Evolutionary conservation across 352 stramenopile species (phyloP).

Genomic region (Halophytophthora polymorphica): DNA sequence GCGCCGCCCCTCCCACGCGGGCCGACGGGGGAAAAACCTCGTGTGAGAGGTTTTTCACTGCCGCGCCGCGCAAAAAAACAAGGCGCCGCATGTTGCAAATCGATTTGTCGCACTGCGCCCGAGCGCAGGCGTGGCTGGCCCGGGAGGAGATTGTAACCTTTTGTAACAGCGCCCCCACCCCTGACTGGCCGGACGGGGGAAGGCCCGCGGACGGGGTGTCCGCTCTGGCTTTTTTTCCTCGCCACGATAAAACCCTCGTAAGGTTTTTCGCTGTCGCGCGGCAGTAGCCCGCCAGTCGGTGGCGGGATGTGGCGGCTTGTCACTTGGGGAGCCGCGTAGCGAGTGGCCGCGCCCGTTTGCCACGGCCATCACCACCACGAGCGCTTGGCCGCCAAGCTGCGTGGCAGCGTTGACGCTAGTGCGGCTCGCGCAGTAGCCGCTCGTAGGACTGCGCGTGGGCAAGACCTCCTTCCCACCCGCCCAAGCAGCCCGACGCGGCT

Average conservation of each 20-base stretch:
- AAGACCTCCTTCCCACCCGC: too few relatives aligned
- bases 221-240: conserved; percentile 37
- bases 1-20: neutral
- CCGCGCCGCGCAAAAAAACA: neutral
- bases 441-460: too few relatives aligned
- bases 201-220: neutral
- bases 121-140: neutral
- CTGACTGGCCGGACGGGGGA: neutral
- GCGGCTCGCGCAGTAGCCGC: too few relatives aligned
- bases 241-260: conserved; percentile 1
- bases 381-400: too few relatives aligned
- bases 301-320: too few relatives aligned
- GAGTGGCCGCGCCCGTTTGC: too few relatives aligned
- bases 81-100: conserved; percentile 6
- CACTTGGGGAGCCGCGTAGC: too few relatives aligned
- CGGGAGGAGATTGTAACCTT: neutral
- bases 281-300: too few relatives aligned
- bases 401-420: too few relatives aligned
- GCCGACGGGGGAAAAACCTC: neutral
- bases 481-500: too few relatives aligned
- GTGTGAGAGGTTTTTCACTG: neutral
- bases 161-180: too few relatives aligned
- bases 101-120: neutral
- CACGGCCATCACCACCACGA: too few relatives aligned
- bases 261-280: conserved; percentile 9